phyloP scores from a whole-genome alignment of 108 stramenopile species.

The Hondaea fermentalgiana region DNA sequence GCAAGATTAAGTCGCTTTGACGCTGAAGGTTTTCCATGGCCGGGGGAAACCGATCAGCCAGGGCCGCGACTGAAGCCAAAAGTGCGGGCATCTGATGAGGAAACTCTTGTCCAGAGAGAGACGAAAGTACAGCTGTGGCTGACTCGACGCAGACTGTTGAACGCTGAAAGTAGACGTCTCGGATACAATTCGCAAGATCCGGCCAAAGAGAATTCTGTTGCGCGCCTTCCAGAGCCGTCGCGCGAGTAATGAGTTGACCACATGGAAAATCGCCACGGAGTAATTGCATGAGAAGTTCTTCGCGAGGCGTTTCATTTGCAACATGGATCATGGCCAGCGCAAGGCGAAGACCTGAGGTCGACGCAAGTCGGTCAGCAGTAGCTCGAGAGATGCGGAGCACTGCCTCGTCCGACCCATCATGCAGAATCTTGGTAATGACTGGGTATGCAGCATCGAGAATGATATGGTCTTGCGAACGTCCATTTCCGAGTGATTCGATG shows the following conservation, averaged over 20 bases:
- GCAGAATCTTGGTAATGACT: neutral
- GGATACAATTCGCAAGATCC: neutral
- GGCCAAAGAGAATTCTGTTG: neutral
- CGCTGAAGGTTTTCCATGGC: neutral
- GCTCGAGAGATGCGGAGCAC: neutral
- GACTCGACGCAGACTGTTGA: neutral
- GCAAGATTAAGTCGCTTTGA: neutral
- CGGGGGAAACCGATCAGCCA: neutral
- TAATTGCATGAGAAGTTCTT: neutral
- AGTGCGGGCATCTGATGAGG: neutral
- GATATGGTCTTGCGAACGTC: neutral
- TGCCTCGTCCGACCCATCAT: neutral
- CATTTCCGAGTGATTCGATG: neutral
- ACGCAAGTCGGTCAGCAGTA: neutral
- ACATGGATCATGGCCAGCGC: neutral
- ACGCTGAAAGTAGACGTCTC: neutral
- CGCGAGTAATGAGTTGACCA: neutral
- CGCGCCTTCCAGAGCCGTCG: neutral
- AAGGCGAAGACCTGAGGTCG: neutral
- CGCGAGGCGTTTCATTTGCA: neutral
- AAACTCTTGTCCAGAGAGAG: neutral
- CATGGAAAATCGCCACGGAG: neutral
- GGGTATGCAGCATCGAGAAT: neutral
- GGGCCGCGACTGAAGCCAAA: neutral
- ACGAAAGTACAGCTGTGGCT: neutral